Conservation (phyloP, 495 filamentous ascomycete species). For the Lasiosphaeria hispida region DNA sequence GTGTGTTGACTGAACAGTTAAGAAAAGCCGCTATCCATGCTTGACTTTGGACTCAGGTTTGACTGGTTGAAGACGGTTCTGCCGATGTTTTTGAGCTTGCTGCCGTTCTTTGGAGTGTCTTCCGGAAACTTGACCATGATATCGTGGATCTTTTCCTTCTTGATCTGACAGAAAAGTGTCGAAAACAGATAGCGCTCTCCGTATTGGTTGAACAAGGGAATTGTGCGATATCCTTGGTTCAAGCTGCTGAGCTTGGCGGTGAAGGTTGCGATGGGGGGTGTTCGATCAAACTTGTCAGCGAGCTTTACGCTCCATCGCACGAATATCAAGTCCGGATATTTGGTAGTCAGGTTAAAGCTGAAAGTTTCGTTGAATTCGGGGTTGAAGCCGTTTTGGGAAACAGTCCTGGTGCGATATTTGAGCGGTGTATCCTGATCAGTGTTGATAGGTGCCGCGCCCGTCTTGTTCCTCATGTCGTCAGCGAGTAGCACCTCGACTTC, state of each 20-base stretch:
- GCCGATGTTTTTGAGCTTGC: constrained; percentile 48
- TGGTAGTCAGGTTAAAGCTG: constrained; percentile 76
- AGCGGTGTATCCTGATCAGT: constrained; percentile 59
- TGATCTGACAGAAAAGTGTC: constrained; percentile 86
- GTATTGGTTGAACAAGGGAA: constrained; percentile 85
- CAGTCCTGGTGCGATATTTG: constrained; percentile 71
- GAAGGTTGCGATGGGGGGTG: constrained; percentile 74
- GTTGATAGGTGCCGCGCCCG: constrained; percentile 33
- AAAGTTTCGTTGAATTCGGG: constrained; percentile 73
- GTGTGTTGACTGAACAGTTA: constrained; percentile 1
- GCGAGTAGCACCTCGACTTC: constrained; percentile 93
- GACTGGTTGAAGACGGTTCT: constrained; percentile 48
- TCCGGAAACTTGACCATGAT: constrained; percentile 48
- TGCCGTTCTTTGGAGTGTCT: constrained; percentile 38
- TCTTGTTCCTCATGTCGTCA: constrained; percentile 72
- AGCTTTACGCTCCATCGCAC: constrained; percentile 90
- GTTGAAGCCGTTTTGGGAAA: constrained; percentile 86
- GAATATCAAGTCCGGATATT: constrained; percentile 89
- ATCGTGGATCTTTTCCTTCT: constrained; percentile 56
- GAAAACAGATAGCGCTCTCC: constrained; percentile 92
- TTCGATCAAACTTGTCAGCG: constrained; percentile 64
- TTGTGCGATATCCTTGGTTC: constrained; percentile 91
- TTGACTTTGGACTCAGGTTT: constrained; percentile 42
- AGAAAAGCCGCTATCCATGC: constrained; percentile 38
- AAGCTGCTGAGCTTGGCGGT: constrained; percentile 88